Conservation (phyloP, 495 filamentous ascomycete species). For the Aspergillus mulundensis region DNA sequence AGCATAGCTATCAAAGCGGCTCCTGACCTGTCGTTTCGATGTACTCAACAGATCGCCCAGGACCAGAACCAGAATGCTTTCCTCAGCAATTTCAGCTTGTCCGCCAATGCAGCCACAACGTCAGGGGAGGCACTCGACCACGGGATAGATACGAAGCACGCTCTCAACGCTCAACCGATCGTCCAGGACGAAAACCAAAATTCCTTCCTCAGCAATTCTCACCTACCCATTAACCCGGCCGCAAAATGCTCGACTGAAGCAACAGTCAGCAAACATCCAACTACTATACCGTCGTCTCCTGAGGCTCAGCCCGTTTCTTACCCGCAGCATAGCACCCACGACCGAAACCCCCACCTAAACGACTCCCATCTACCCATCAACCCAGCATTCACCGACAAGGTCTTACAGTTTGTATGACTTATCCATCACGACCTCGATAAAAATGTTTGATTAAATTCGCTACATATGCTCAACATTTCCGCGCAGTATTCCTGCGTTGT, state of each 20-base stretch:
- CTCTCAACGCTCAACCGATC: neutral
- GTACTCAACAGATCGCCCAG: neutral
- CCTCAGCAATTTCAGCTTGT: neutral
- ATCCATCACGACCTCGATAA: neutral
- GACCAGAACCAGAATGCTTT: neutral
- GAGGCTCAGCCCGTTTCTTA: neutral
- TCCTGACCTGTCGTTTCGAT: neutral
- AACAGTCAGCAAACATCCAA: neutral
- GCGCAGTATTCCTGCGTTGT: constrained; percentile 13
- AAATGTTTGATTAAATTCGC: neutral
- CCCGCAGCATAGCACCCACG: constrained; percentile 3
- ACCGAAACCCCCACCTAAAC: constrained; percentile 19
- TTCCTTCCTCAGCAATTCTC: neutral
- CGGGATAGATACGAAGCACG: neutral
- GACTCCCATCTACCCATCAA: constrained; percentile 38
- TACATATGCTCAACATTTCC: neutral
- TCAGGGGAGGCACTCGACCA: neutral
- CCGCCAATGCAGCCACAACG: neutral
- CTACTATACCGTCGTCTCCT: neutral
- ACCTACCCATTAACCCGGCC: neutral
- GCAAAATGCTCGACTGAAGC: neutral
- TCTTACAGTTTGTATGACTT: constrained; percentile 16
- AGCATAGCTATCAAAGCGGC: neutral
- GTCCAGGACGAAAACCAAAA: neutral
- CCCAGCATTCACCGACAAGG: constrained; percentile 25